Base-by-base conservation (phyloP, 495 filamentous ascomycete genomes). In the Penicillium goetzii region DNA sequence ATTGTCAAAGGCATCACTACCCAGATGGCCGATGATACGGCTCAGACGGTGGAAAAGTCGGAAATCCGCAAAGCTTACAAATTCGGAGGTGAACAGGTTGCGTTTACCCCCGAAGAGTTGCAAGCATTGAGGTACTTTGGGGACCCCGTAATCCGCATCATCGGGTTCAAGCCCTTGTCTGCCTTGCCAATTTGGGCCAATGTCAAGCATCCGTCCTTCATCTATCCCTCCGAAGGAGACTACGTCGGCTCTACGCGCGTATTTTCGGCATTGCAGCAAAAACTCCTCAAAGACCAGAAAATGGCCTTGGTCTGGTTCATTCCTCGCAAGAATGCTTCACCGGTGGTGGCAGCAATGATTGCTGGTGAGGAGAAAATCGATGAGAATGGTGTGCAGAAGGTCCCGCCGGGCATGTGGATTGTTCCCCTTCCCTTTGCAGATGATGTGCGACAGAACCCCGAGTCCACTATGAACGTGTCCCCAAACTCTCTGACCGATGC, bases 51-150 rank as follows among this genome's bases (percentile, higher is more conserved):
- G 2, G 91, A 97, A 59, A 93, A 93, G 67, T 74, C 74, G 10
- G 92, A 97, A 62, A 85, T 97, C 38, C 87, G 89, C 58, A 97
- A 96, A 69, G 96, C 94, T 0, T 99, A 94, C 79, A 97, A 94
- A 68, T 98, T 97, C 66, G 96, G 94, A 33, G 92, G 91, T 21
- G 92, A 97, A 65, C 90, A 93, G 56, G 86, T 99, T 47, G 78
- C 88, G 21, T 99, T 99, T 75, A 89, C 86, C 2, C 80, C 85
- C 2, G 93, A 97, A 34, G 95, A 98, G 72, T 84, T 90, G 60
- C 87, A 88, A 61, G 77, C 82, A 17, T 79, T 99, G 62, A 86
- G 89, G 43, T 76, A 91, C 61, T 93, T 97, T 69, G 92, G 92
- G 15, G 83, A 90, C 23, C 90, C 93, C 4, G 82, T 89, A 33